Evolutionary conservation across 2,329 filamentous ascomycete species (phyloP).

Genomic region (Clonostachys rosea): DNA sequence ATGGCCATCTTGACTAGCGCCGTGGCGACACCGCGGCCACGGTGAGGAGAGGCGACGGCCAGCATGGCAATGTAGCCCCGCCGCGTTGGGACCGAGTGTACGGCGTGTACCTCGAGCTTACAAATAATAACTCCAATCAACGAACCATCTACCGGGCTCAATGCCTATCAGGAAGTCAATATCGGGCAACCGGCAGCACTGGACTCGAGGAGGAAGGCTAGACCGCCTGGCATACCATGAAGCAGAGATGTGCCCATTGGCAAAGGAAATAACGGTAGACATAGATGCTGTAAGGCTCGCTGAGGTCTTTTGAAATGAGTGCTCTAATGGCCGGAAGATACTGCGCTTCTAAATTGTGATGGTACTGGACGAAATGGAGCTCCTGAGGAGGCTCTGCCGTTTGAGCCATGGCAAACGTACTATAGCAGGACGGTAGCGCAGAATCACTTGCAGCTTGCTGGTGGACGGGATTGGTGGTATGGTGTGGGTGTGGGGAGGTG

Average conservation of each 20-base stretch:
- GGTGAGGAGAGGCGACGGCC: conserved; percentile 75
- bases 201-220: neutral
- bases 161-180: conserved; percentile 34
- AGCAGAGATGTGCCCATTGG: conserved; percentile 97
- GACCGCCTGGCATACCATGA: conserved; percentile 58
- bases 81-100: conserved; percentile 67
- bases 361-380: conserved; percentile 57
- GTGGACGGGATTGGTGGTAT: no score
- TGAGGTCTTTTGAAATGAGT: conserved; percentile 92
- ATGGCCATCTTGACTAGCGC: conserved; percentile 86
- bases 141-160: conserved; percentile 53
- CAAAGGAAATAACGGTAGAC: conserved; percentile 98
- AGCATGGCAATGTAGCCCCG: conserved; percentile 98
- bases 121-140: conserved; percentile 90
- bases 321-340: conserved; percentile 84
- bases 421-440: neutral
- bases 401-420: conserved; percentile 24
- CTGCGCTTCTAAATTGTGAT: conserved; percentile 53
- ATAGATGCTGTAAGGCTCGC: conserved; percentile 98
- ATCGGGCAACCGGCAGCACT: neutral
- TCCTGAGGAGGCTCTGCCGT: conserved; percentile 33
- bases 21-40: conserved; percentile 84
- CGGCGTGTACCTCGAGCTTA: conserved; percentile 87
- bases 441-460: neutral
- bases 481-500: no score